These are phyloP conservation scores for Trichothecium sympodiale DNA, from an alignment of 2,329 filamentous ascomycete species.

Conservation along the genomic window DNA sequence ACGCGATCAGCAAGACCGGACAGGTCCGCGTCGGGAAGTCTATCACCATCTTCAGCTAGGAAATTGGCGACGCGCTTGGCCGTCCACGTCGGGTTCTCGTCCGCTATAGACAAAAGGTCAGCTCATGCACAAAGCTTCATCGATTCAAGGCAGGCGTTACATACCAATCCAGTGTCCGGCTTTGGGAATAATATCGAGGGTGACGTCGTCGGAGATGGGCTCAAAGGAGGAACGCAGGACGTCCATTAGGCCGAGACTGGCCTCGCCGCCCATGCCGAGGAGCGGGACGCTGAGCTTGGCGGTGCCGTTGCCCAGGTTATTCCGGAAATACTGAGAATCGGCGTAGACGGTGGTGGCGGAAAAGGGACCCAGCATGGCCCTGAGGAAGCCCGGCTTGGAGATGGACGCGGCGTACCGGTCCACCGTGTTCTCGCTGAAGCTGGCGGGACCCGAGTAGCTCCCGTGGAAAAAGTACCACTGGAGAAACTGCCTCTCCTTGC, in stretches of 20 bases:
- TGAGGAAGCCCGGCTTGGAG: slow-evolving; percentile 30
- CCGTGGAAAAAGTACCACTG: slow-evolving; percentile 35
- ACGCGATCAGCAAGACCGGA: slow-evolving; percentile 9
- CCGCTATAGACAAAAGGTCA: slow-evolving; percentile 7
- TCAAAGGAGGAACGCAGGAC: slow-evolving; percentile 4
- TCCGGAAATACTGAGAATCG: slow-evolving; percentile 24
- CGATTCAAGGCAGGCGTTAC: not conserved
- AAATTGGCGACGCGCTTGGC: slow-evolving; percentile 10
- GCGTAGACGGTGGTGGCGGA: slow-evolving; percentile 16
- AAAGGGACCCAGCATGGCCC: slow-evolving; percentile 27
- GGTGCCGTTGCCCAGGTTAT: slow-evolving; percentile 8
- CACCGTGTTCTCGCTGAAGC: slow-evolving; percentile 25
- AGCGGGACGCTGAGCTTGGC: slow-evolving; percentile 8
- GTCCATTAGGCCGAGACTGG: slow-evolving; percentile 10
- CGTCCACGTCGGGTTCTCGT: slow-evolving; percentile 14
- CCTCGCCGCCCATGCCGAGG: slow-evolving; percentile 15
- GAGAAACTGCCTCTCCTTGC: slow-evolving; percentile 28
- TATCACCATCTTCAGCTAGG: slow-evolving; percentile 6
- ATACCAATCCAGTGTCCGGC: slow-evolving; percentile 16
- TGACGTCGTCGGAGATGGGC: slow-evolving; percentile 6
- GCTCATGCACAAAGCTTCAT: not conserved
- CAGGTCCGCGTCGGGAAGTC: slow-evolving; percentile 6
- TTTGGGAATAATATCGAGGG: slow-evolving; percentile 13
- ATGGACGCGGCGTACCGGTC: slow-evolving; percentile 26
- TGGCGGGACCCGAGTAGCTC: slow-evolving; percentile 25